Base-by-base conservation (phyloP, 1,284 basidiomycete genomes). In the Ceratobasidium sp. region DNA sequence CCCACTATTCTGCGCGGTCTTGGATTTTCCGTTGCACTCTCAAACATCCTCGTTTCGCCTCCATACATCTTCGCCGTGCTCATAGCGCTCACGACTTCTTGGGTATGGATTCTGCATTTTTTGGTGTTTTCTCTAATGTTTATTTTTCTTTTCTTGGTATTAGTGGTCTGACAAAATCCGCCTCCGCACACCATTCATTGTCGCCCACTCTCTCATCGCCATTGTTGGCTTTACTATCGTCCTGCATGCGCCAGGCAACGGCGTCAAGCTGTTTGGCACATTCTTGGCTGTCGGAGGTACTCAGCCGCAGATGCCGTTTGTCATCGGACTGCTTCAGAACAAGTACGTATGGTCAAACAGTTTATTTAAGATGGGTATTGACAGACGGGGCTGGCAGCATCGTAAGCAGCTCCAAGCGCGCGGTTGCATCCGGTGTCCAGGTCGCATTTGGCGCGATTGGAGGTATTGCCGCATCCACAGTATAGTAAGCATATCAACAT, bases 1-100 rank as follows among this genome's bases (percentile, higher is more conserved):
- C 75, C 75, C 9, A 64, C 61, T 37, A 76, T 76, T n/a, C 51
- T 76, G 39, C 72, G 65, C 19, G 75, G 75, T 46, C 65, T 76
- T 34, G 72, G 73, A 2, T 76, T 68, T 39, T 73, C 54, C 34
- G 64, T 71, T 29, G 56, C 62, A 14, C 46, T 74, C 6, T 74
- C 75, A 7, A 73, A 76, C 39, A 59, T 76, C 16, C 72, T 76
- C 51, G 75, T 76, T 51, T 31, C 73, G 22, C 75, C 75, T 16
- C 75, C 75, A 3, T 74, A 71, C 37, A 62, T 59, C 19, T 56
- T 49, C 49, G 76, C 39, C 29, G 64, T 51, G 29, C 31, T 71
- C 59, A 46, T 74, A 46, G 49, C 68, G n/a, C 41, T 48, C 16
- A 41, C 54, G 37, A 71, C 66, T 16, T 71, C 66, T 11, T 71